Evolutionary conservation across 2,329 filamentous ascomycete genomes (phyloP).

Genomic region (Alternaria ethzedia): DNA sequence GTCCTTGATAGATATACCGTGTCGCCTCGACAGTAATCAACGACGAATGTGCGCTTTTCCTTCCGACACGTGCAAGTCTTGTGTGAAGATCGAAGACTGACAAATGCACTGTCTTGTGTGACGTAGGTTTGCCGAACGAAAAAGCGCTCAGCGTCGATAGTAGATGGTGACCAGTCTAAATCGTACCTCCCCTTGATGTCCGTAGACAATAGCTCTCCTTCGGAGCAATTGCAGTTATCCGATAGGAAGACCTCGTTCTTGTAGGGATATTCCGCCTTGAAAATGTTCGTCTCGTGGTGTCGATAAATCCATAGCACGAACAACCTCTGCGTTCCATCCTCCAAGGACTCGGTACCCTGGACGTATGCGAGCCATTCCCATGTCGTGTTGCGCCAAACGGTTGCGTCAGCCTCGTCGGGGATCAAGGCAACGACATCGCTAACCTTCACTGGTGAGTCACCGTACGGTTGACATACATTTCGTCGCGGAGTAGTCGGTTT

Average conservation of each 20-base stretch:
- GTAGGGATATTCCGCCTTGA: conserved; percentile 70
- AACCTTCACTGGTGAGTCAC: conserved; percentile 31
- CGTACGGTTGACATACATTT: conserved; percentile 7
- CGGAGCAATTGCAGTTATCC: conserved; percentile 74
- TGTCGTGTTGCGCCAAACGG: conserved; percentile 61
- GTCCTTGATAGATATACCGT: conserved; percentile 61
- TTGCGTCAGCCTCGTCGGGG: conserved; percentile 56
- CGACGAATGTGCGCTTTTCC: conserved; percentile 13
- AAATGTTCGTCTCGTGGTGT: conserved; percentile 73
- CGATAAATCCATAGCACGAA: conserved; percentile 78
- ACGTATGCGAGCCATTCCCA: conserved; percentile 75
- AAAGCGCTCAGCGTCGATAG: conserved; percentile 54
- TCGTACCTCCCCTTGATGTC: conserved; percentile 65
- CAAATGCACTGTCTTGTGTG: conserved; percentile 65
- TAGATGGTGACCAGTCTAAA: conserved; percentile 64
- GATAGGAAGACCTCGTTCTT: conserved; percentile 78
- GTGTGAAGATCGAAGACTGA: conserved; percentile 63
- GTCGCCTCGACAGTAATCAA: conserved; percentile 60
- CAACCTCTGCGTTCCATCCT: conserved; percentile 54
- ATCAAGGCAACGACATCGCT: conserved; percentile 60
- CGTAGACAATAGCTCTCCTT: conserved; percentile 58
- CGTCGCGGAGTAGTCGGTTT: neutral
- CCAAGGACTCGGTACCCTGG: conserved; percentile 52
- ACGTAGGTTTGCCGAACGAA: conserved; percentile 76
- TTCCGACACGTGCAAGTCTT: conserved; percentile 59